These are phyloP conservation scores for Solanum aculeatissimum DNA, from an alignment of 305 asterid genomes.

Conservation along the genomic window DNA sequence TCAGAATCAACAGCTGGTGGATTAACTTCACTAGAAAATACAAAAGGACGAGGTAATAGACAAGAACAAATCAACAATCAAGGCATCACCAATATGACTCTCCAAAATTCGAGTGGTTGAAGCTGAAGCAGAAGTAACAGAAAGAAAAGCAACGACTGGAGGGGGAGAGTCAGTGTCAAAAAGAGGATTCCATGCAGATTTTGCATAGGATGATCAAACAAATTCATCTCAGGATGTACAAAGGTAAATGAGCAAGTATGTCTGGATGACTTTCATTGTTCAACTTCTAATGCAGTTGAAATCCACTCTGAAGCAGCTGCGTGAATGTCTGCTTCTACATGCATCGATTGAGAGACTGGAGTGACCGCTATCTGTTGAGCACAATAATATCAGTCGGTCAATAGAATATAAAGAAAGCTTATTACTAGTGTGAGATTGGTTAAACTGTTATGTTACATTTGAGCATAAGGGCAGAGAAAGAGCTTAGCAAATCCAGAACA, in stretches of 20 bases:
- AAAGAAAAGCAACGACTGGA: no score
- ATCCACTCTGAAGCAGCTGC: slow-evolving; percentile 73
- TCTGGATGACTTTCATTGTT: slow-evolving; percentile 12
- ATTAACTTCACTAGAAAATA: not conserved
- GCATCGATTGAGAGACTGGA: slow-evolving; percentile 39
- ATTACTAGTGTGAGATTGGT: not conserved
- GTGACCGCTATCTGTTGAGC: slow-evolving; percentile 62
- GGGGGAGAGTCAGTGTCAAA: no score
- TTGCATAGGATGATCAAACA: not conserved
- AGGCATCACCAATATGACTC: not conserved
- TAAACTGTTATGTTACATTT: not conserved
- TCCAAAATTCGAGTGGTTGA: no score
- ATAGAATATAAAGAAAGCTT: not conserved
- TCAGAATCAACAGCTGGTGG: not conserved
- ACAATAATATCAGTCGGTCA: not conserved
- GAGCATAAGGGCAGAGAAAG: not conserved
- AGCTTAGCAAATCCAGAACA: not conserved
- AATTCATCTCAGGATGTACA: not conserved
- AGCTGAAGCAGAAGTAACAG: no score
- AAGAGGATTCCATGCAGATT: not conserved
- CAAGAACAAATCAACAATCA: not conserved
- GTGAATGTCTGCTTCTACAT: slow-evolving; percentile 34
- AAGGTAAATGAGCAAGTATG: not conserved
- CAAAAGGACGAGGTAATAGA: not conserved
- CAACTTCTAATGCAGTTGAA: slow-evolving; percentile 36